Percentiles rank a stretch among this genome's conserved stretches.
phyloP scores from a whole-genome alignment of 768 basidiomycete genomes.

The Russula sp. region DNA sequence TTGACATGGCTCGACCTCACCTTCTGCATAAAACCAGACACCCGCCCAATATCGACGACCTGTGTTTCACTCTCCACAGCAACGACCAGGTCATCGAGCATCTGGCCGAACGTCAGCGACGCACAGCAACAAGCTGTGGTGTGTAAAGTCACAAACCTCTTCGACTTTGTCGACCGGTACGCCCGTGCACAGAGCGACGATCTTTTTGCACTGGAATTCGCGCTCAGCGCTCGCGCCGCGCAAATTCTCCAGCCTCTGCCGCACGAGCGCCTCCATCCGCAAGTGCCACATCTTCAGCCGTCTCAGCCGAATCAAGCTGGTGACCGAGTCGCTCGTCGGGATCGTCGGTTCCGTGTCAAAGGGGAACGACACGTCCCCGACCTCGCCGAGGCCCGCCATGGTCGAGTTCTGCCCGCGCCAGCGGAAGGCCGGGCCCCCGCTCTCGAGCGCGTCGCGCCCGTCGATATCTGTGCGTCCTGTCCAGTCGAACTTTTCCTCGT shows the following conservation, averaged over 20 bases:
- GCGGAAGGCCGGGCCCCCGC: slow-evolving; percentile 60
- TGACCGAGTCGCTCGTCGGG: slow-evolving; percentile 51
- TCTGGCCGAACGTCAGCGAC: slow-evolving; percentile 37
- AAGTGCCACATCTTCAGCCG: slow-evolving; percentile 80
- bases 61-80: slow-evolving; percentile 86
- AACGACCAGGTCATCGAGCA: slow-evolving; percentile 78
- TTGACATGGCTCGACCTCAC: slow-evolving; percentile 34
- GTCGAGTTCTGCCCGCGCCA: slow-evolving; percentile 63
- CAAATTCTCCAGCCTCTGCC: slow-evolving; percentile 58
- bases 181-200: slow-evolving; percentile 84
- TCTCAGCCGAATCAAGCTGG: slow-evolving; percentile 62
- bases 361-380: slow-evolving; percentile 55
- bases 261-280: slow-evolving; percentile 69
- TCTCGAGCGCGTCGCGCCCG: slow-evolving; percentile 34
- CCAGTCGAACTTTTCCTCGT: slow-evolving; percentile 86
- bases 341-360: slow-evolving; percentile 70
- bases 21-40: slow-evolving; percentile 91
- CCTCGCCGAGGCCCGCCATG: slow-evolving; percentile 56
- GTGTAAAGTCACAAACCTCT: slow-evolving; percentile 47
- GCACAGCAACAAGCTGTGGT: background rate
- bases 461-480: slow-evolving; percentile 61
- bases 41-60: slow-evolving; percentile 74
- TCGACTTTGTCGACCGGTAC: slow-evolving; percentile 86
- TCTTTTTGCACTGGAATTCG: slow-evolving; percentile 86
- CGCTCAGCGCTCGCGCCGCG: slow-evolving; percentile 82